Base-by-base conservation (phyloP, 1,284 basidiomycete genomes). In the Inonotus obliquus region DNA sequence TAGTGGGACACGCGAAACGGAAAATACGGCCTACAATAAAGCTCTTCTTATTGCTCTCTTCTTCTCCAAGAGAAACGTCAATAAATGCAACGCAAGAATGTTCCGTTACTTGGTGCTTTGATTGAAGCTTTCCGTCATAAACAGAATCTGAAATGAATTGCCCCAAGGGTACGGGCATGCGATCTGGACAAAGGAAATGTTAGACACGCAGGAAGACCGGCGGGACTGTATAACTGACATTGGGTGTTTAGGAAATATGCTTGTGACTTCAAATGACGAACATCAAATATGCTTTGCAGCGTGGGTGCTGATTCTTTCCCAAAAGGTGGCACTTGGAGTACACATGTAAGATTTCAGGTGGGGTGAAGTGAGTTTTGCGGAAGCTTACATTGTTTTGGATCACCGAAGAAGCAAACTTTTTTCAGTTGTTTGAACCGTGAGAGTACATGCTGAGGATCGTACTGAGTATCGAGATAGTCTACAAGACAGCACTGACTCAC, bases 231-330 rank as follows among this genome's bases (percentile, higher is more conserved):
- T 25, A 11, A 41, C 74, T 27, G 67, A 80, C 79, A 82, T 68
- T 79, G 78, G 0, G 73, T 79, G 63, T 81, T 71, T 14, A 81
- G 70, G 60, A 82, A 78, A 39, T 72, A 70, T 2, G 72, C 67
- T 0, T 65, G 61, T 1, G 59, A 51, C 32, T 71, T 65, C n/a
- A 82, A 69, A 64, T 81, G 77, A 21, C 70, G 55, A 9, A 82
- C 62, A 41, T 82, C 79, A 64, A 81, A 83, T 1, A 83, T 76
- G 11, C 78, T 80, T 61, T 74, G 66, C 32, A 82, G 69, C 21
- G 71, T 69, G 2, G 70, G 68, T 0, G 77, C 69, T 1, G 72
- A 67, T 4, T 81, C 78, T 54, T 76, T 69, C 0, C 80, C 80
- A 63, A 73, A 79, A 0, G 81, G 81, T 4, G 13, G 81, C 35